Evolutionary conservation across 2,329 filamentous ascomycete genomes (phyloP), one percentile per base, ranked within the genome.

Genomic region (Huntiella savannae): DNA sequence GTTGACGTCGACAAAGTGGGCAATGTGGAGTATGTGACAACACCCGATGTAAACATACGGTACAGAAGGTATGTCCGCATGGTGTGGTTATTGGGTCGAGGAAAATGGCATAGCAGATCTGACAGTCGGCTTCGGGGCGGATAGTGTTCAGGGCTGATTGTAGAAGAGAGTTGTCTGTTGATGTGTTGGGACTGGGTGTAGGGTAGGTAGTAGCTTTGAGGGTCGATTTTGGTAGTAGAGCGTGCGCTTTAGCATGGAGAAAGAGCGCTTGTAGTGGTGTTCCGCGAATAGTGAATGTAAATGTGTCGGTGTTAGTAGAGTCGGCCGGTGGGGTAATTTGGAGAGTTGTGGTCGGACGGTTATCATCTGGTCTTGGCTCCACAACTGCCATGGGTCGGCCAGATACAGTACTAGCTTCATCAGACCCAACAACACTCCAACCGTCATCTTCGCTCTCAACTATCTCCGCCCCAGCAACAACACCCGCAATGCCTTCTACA

Each of bases 61-160:
- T 77, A 59, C 87, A 95, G 55, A 91, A 88, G 0, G 85, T 94
- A 59, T 95, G 87, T 1, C 87, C 87, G 55, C 87, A 95, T 1
- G 74, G 69, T 0, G 84, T 92, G 0, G 86, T 94, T 44, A 87
- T 66, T 0, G 87, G 85, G 51, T 93, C 82, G 50, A 85, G 65
- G 58, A 88, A 81, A 16, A 92, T 61, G 36, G 77, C 73, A 59
- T 88, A 92, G 61, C 87, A 94, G 49, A 94, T 77, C 55, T 91
- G 83, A 53, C 87, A 95, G 55, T 94, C 85, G 56, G 92, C 66
- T 57, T 93, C 85, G 12, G 68, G 66, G 50, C 77, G 73, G 3
- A 75, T 67, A 1, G 67, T 64, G 19, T 79, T 71, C 54, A 75
- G 75, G 11, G 91, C 57, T 22, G 38, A 40, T 12, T 68, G 62